Percentiles rank a stretch among this genome's conserved stretches.
phyloP scores from a whole-genome alignment of 2,329 filamentous ascomycete genomes.

The Alternaria sp. region DNA sequence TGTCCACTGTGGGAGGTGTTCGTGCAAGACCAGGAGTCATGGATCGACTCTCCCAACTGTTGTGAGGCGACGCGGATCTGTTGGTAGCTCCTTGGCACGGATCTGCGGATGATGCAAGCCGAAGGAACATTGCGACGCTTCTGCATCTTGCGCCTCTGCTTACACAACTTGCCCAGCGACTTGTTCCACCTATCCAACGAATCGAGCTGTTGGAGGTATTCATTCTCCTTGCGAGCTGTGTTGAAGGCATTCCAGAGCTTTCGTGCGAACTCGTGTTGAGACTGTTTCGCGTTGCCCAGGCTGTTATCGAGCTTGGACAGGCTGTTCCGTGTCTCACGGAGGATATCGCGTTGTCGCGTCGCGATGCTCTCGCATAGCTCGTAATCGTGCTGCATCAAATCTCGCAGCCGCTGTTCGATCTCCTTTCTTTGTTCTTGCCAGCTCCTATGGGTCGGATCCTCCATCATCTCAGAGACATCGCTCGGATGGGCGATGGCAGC shows the following conservation, averaged over 20 bases:
- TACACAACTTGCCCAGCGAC: constrained; percentile 5
- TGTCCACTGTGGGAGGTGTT: constrained; percentile 19
- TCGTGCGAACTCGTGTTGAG: neutral
- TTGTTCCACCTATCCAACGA: constrained; percentile 15
- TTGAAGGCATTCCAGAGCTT: constrained; percentile 5
- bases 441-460: constrained; percentile 1
- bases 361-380: constrained; percentile 11
- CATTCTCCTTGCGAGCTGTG: constrained; percentile 4
- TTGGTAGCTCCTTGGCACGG: constrained; percentile 3
- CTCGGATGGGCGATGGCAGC: constrained; percentile 4
- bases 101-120: constrained; percentile 5
- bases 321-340: constrained; percentile 9
- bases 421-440: constrained; percentile 9
- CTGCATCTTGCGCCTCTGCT: constrained; percentile 1
- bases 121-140: constrained; percentile 2
- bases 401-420: constrained; percentile 8
- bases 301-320: constrained; percentile 7
- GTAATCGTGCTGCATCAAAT: constrained; percentile 14
- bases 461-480: constrained; percentile 14
- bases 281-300: constrained; percentile 5
- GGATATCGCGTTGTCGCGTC: constrained; percentile 10
- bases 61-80: constrained; percentile 9
- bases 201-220: constrained; percentile 3
- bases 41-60: neutral
- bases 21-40: constrained; percentile 17